A percentile compares a stretch with the other conserved stretches of the same genome.
Conservation (phyloP, 1,284 basidiomycete species). For the Cryptococcus maquisensis region DNA sequence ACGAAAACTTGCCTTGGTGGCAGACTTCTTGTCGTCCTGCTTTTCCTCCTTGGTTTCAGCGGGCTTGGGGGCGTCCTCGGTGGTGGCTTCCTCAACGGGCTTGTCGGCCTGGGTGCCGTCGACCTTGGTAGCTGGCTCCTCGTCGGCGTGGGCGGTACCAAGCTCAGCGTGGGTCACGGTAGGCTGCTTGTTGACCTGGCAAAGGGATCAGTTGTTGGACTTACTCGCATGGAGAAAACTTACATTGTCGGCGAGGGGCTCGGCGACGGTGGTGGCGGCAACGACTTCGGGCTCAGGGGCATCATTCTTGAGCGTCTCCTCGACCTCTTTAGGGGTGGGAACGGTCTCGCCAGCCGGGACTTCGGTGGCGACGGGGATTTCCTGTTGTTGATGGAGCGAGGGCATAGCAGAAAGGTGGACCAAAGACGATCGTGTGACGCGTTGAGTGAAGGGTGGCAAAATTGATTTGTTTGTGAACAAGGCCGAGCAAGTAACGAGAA, state of each 20-base stretch:
- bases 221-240: constrained; percentile 3
- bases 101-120: constrained; percentile 27
- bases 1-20: constrained; percentile 27
- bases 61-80: constrained; percentile 18
- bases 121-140: constrained; percentile 29
- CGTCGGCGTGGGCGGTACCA: constrained; percentile 32
- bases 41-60: constrained; percentile 18
- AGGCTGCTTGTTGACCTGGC: constrained; percentile 27
- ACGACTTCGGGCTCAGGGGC: constrained; percentile 17
- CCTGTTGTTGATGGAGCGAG: constrained; percentile 2
- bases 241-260: constrained; percentile 23
- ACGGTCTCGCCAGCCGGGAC: constrained; percentile 16
- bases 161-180: constrained; percentile 34
- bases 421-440: not conserved
- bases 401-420: constrained; percentile 9
- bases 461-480: constrained; percentile 50
- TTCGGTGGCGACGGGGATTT: constrained; percentile 11
- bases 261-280: constrained; percentile 16
- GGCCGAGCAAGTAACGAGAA: constrained; percentile 60
- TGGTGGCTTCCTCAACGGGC: constrained; percentile 12
- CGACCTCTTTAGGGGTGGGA: constrained; percentile 23
- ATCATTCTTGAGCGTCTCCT: constrained; percentile 15
- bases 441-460: constrained; percentile 8
- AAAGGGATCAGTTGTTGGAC: not conserved
- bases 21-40: constrained; percentile 34